phyloP scores from a whole-genome alignment of 1,139 yeast genomes.

The Yamadazyma buinensis region DNA sequence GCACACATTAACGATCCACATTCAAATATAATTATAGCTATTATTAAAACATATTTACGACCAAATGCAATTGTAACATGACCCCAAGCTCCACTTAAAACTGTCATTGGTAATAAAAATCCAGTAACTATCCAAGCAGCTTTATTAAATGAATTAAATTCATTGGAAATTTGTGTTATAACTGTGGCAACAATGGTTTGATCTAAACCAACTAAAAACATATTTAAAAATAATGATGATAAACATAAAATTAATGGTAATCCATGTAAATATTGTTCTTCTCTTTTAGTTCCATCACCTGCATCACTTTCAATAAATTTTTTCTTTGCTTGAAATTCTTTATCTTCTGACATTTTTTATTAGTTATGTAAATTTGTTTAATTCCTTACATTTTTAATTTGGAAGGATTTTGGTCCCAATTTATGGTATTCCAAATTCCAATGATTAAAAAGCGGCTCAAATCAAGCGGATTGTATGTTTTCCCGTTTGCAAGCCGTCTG shows the following conservation, averaged over 20 bases:
- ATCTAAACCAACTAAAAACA: slow-evolving; percentile 38
- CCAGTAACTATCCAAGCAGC: slow-evolving; percentile 63
- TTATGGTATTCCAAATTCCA: too few relatives aligned
- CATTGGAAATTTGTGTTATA: slow-evolving; percentile 33
- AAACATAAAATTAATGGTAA: slow-evolving; percentile 23
- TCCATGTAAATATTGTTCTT: slow-evolving; percentile 37
- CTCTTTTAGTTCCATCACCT: slow-evolving; percentile 40
- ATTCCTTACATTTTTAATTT: too few relatives aligned
- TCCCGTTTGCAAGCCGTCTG: too few relatives aligned
- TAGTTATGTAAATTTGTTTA: too few relatives aligned
- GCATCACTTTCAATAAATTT: slow-evolving; percentile 34
- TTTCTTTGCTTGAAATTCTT: not conserved
- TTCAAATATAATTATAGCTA: slow-evolving; percentile 31
- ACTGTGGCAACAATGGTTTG: slow-evolving; percentile 39
- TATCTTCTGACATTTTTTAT: not conserved
- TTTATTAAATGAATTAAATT: slow-evolving; percentile 44
- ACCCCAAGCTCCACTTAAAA: slow-evolving; percentile 37
- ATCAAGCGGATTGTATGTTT: too few relatives aligned
- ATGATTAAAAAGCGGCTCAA: too few relatives aligned
- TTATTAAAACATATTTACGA: slow-evolving; percentile 35
- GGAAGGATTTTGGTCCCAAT: too few relatives aligned
- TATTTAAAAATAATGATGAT: slow-evolving; percentile 23
- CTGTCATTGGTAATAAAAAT: slow-evolving; percentile 43
- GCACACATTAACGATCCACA: slow-evolving; percentile 40
- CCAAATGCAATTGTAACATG: slow-evolving; percentile 45